A percentile compares a stretch with the other conserved stretches of the same genome.
phyloP scores from a whole-genome alignment of 2,329 filamentous ascomycete genomes.

The Aspergillus brasiliensis region DNA sequence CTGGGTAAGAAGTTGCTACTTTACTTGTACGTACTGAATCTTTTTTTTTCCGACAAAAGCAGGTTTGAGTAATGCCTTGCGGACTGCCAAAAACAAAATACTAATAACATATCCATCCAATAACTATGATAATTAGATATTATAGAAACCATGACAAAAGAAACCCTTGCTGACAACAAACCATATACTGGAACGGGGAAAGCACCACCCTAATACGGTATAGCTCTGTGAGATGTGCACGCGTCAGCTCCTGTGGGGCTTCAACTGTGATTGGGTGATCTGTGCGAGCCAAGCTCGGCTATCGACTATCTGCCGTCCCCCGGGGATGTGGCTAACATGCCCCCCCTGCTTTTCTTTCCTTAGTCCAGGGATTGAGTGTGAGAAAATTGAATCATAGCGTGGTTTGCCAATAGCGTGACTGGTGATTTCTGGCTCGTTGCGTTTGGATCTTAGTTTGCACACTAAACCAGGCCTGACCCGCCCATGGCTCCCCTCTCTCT shows the following conservation, averaged over 20 bases:
- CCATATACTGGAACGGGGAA: conserved; percentile 15
- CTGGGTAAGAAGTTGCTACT: too few relatives aligned
- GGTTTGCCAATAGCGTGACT: conserved; percentile 4
- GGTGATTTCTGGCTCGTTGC: not conserved
- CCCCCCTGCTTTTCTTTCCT: conserved; percentile 4
- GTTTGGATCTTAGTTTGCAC: not conserved
- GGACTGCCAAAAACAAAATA: too few relatives aligned
- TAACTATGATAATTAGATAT: too few relatives aligned
- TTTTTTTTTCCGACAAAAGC: too few relatives aligned
- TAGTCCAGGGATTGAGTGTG: conserved; percentile 9
- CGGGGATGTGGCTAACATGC: conserved; percentile 17
- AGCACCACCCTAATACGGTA: conserved; percentile 11
- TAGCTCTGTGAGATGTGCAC: conserved; percentile 30
- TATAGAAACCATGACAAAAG: not conserved
- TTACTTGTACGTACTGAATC: not conserved
- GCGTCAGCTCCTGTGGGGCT: conserved; percentile 36
- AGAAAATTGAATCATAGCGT: conserved; percentile 6
- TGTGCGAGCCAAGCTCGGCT: conserved; percentile 38
- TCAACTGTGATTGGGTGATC: conserved; percentile 31
- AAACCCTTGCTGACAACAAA: conserved; percentile 13
- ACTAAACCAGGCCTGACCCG: not conserved
- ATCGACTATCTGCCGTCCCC: conserved; percentile 43
- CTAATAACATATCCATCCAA: not conserved
- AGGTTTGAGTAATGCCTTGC: not conserved
- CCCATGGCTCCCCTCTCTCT: not conserved